Evolutionary conservation across 805 yeast species (phyloP), one percentile per base, ranked within the genome.

Genomic region (Brettanomyces naardenensis): DNA sequence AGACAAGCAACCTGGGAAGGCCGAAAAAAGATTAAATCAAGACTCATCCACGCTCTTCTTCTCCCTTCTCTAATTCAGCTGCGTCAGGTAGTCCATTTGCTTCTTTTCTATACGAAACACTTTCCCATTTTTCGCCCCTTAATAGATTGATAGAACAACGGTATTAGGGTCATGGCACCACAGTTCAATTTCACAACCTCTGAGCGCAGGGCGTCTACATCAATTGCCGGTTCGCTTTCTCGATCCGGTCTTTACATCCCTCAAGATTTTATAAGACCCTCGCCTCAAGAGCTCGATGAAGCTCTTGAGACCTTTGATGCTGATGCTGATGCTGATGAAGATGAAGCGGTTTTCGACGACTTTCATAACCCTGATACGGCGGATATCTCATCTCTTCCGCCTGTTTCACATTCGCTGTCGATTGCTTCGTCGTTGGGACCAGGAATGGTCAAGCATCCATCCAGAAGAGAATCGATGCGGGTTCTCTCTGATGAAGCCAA

Each of bases 191-290:
- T 68, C 38, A 64, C 77, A 5, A 70, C 65, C 28, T 56, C 68
- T 3, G 61, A 68, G 42, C 58, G 78, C 42, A 56, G 78, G 40
- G 75, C 73, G 4, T 72, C 78, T 1, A 42, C 55, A 0, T 61
- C 71, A 1, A 69, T 72, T 0, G 70, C 61, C 36, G 78, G 77
- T 2, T 69, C 75, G 1, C 53, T 66, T 4, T 76, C 78, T 4
- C 64, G 75, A 43, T 68, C 71, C 3, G 77, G 78, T 0, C 54
- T 73, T 3, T 73, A 58, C 39, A 52, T 70, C n/a, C 78, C 78
- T 0, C 61, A 63, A 25, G 79, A 73, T 52, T 73, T 73, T 48
- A 52, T 58, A 20, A 44, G 38, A 19, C 45, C 40, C 19, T 38
- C 53, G 49, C 37, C 44, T 6, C 47, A 44, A 2, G 56, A 45